Percentiles rank a stretch among this genome's conserved stretches.
Evolutionary conservation across 2,329 filamentous ascomycete genomes (phyloP).

Genomic region (Colletotrichum sp.): DNA sequence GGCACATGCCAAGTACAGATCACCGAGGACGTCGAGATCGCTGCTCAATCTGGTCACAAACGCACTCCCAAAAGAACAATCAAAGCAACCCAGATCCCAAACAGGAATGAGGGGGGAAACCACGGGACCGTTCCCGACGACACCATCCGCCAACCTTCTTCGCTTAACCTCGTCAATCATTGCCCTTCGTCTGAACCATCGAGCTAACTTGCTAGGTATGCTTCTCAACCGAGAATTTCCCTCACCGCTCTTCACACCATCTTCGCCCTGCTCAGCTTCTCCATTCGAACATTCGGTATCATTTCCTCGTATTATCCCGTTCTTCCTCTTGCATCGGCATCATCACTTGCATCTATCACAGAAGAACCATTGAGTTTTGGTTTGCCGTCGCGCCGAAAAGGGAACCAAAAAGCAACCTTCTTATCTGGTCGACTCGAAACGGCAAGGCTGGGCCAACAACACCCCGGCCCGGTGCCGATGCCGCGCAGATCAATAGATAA

Average conservation of each 20-base stretch:
- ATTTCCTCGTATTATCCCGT: not conserved
- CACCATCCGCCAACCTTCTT: not conserved
- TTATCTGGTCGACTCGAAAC: constrained; percentile 9
- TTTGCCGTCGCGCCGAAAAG: not conserved
- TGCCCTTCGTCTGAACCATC: not conserved
- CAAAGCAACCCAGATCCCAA: not conserved
- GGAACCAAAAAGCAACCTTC: constrained; percentile 15
- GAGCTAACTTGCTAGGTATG: not conserved
- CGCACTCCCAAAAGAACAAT: not conserved
- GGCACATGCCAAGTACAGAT: not conserved
- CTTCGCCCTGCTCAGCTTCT: not conserved
- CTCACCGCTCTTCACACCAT: constrained; percentile 15
- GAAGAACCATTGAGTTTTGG: not conserved
- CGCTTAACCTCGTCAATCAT: not conserved
- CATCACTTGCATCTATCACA: not conserved
- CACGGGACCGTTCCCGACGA: not conserved
- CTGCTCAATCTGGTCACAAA: not conserved
- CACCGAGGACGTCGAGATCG: not conserved
- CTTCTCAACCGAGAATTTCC: not conserved
- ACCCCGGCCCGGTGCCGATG: not conserved
- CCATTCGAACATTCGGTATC: not conserved
- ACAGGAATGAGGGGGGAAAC: not conserved
- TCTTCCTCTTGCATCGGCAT: not conserved
- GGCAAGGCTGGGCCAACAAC: constrained; percentile 7
- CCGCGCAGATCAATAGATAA: constrained; percentile 20